Evolutionary conservation across 1,284 basidiomycete species (phyloP).

Genomic region (Termitomyces sp.): DNA sequence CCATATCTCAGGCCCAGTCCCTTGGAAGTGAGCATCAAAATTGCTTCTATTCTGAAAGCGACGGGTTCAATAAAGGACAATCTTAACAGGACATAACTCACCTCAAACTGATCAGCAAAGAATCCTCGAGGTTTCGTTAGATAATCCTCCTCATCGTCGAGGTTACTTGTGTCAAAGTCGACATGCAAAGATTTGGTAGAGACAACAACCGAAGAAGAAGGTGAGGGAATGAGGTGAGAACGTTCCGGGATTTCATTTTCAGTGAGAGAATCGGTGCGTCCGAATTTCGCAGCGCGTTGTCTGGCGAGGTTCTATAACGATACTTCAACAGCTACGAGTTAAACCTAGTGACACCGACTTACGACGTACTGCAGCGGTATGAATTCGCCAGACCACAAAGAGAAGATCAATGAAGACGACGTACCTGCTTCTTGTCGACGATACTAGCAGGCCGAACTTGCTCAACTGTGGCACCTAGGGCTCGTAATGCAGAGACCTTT

Average conservation of each 20-base stretch:
- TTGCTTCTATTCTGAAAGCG: slow-evolving; percentile 77
- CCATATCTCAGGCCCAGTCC: slow-evolving; percentile 96
- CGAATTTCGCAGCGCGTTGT: slow-evolving; percentile 71
- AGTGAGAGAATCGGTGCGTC: slow-evolving; percentile 38
- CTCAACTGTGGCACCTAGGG: slow-evolving; percentile 85
- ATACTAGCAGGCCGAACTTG: slow-evolving; percentile 85
- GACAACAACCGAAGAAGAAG: slow-evolving; percentile 49
- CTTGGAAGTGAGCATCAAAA: slow-evolving; percentile 82
- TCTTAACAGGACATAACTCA: slow-evolving; percentile 23
- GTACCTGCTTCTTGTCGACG: slow-evolving; percentile 89
- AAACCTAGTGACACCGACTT: slow-evolving; percentile 22
- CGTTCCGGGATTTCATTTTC: slow-evolving; percentile 20
- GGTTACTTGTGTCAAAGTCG: slow-evolving; percentile 32
- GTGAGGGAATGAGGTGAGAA: slow-evolving; percentile 30
- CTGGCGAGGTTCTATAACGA: slow-evolving; percentile 73
- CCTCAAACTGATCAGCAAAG: slow-evolving; percentile 96
- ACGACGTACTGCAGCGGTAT: slow-evolving; percentile 48
- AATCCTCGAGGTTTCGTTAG: slow-evolving; percentile 59
- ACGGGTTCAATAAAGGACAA: not conserved
- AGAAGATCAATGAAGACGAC: slow-evolving; percentile 1
- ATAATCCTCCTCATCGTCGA: slow-evolving; percentile 39
- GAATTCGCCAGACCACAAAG: slow-evolving; percentile 1
- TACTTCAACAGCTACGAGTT: not conserved
- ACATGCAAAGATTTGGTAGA: slow-evolving; percentile 49
- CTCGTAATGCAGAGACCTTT: slow-evolving; percentile 80